These are phyloP conservation scores for Pharnaceum exiguum DNA, from an alignment of 148 eudicot genomes.

Conservation along the genomic window DNA sequence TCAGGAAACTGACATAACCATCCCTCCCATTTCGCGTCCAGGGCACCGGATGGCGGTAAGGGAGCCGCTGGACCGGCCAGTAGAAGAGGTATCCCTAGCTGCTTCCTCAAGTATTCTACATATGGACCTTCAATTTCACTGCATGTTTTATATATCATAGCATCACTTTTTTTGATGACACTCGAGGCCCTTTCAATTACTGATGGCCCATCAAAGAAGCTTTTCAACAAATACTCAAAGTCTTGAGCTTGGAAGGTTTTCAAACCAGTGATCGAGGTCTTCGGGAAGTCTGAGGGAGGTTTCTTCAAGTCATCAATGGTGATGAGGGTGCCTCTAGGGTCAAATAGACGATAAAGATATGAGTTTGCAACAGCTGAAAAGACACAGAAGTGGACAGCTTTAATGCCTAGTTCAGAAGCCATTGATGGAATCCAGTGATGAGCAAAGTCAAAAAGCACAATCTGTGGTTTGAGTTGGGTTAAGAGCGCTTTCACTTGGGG, in stretches of 20 bases:
- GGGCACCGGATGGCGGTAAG: neutral
- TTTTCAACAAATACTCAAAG: too few species aligned
- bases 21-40: constrained; percentile 4
- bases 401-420: neutral
- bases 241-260: too few species aligned
- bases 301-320: too few species aligned
- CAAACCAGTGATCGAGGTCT: too few species aligned
- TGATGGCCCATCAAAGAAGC: neutral
- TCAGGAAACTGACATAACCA: neutral
- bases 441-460: constrained; percentile 5
- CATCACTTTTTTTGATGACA: neutral
- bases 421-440: constrained; percentile 9
- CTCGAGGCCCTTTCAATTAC: constrained; percentile 2
- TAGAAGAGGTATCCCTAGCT: constrained; percentile 1
- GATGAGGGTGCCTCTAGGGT: neutral
- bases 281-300: too few species aligned
- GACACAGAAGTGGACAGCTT: constrained; percentile 5
- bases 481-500: constrained; percentile 4
- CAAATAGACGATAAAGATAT: neutral
- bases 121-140: constrained; percentile 7
- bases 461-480: neutral
- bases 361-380: constrained; percentile 3
- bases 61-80: neutral
- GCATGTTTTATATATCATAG: constrained; percentile 1
- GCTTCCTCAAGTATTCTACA: neutral